Evolutionary conservation across 164 flowering plant species (phyloP), one percentile per base, ranked within the genome.

Genomic region (Houttuynia cordata): DNA sequence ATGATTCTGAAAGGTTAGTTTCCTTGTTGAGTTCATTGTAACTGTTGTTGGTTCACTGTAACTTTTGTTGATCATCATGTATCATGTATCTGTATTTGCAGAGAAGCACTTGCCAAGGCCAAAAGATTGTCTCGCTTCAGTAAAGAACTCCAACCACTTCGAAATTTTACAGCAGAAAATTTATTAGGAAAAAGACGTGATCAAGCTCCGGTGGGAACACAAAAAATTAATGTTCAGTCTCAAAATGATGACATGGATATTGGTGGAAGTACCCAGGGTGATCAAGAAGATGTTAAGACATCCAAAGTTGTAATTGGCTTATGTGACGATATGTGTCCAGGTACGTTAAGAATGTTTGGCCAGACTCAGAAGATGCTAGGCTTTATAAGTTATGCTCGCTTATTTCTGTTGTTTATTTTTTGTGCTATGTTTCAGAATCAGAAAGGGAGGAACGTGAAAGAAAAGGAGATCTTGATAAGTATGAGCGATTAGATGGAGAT

Each of bases 291-390:
- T 62, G 20, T 52, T 71, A 83, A 78, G 20, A 62, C 80, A 56
- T 67, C 86, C 53, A 65, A 57, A 61, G 60, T 74, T 64, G 82
- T 93, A 61, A 67, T 76, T 67, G 99, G 99, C 55, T 71, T 80
- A 56, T 93, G 99, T 71, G 84, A 83, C 7, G 96, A 93, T 66
- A 93, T 93, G 99, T 93, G 99, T 71, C 99, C 99, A 57, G 99
- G 99, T 93, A 75, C 59, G 63, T 54, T 20, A 24, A 30, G 37
- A 23, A 24, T 54, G 60, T 62, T 71, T 18, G 58, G 24, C 68
- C 57, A 52, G 21, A 1, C 24, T 30, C 30, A 15, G 20, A 10
- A 20, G 50, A 22, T 45, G 18, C 17, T 14, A 10, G 21, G 14
- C 0, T 55, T 54, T 55, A 8, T 7, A 24, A 17, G 55, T 1